phyloP scores from a whole-genome alignment of 2,329 filamentous ascomycete species.

The Parasarocladium wereldwijsianum region DNA sequence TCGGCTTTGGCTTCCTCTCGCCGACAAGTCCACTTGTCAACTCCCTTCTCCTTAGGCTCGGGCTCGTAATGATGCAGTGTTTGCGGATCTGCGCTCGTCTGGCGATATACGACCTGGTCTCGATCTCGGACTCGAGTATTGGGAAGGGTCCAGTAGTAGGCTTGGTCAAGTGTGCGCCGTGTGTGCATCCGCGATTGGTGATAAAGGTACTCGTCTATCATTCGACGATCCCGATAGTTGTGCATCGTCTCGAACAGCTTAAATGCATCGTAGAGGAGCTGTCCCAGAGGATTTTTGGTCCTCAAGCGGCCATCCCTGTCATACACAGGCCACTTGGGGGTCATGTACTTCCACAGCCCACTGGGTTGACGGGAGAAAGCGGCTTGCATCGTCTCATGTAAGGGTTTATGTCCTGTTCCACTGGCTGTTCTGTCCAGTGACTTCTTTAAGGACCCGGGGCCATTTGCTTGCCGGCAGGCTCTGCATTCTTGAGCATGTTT shows the following conservation, averaged over 20 bases:
- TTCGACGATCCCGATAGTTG: constrained; percentile 1
- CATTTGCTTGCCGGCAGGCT: background rate
- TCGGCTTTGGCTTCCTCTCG: background rate
- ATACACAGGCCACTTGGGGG: background rate
- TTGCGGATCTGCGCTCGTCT: constrained; percentile 10
- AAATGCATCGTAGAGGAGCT: constrained; percentile 1
- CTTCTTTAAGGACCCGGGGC: too few species aligned
- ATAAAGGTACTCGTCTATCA: constrained; percentile 14
- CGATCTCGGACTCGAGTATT: constrained; percentile 23
- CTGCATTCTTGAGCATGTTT: background rate
- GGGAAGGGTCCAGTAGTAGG: constrained; percentile 24
- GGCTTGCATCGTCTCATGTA: too few species aligned
- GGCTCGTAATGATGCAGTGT: background rate
- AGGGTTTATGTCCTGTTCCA: too few species aligned
- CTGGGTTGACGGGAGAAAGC: too few species aligned
- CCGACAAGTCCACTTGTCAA: background rate
- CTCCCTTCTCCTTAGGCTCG: background rate
- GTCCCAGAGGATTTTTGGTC: constrained; percentile 3
- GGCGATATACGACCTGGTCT: constrained; percentile 27
- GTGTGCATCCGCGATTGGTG: constrained; percentile 23
- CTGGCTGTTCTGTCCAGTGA: too few species aligned
- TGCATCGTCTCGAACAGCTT: background rate
- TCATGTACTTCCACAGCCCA: background rate
- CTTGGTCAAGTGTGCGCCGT: constrained; percentile 30
- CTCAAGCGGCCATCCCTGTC: background rate